phyloP scores from a whole-genome alignment of 2,329 filamentous ascomycete species.

The Claviceps spartinae region DNA sequence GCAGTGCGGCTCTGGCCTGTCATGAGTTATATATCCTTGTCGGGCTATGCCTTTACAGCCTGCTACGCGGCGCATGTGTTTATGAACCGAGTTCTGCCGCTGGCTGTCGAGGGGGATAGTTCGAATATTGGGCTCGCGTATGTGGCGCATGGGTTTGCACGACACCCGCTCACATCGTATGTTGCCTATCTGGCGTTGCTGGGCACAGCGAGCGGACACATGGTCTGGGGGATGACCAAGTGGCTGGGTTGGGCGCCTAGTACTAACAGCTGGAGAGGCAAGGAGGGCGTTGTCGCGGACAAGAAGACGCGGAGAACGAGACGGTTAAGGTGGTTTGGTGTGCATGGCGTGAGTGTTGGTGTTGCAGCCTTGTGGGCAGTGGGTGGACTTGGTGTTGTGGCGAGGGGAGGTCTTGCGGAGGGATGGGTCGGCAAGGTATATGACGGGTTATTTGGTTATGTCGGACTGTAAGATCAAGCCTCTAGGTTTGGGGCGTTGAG shows the following conservation, averaged over 20 bases:
- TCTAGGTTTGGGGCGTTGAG: no score
- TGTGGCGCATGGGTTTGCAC: conserved; percentile 72
- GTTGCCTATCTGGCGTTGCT: conserved; percentile 57
- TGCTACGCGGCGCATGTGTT: conserved; percentile 59
- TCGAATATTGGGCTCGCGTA: conserved; percentile 77
- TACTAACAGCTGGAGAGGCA: conserved; percentile 32
- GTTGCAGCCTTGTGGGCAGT: conserved; percentile 63
- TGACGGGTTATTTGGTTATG: conserved; percentile 44
- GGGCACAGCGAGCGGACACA: conserved; percentile 56
- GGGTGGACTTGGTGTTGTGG: conserved; percentile 68
- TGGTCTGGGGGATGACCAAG: conserved; percentile 73
- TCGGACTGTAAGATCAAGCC: conserved; percentile 14
- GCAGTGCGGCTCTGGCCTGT: conserved; percentile 45
- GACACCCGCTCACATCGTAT: conserved; percentile 53
- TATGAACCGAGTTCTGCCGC: conserved; percentile 63
- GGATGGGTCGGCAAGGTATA: conserved; percentile 76
- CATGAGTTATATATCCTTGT: conserved; percentile 53
- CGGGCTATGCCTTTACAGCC: conserved; percentile 57
- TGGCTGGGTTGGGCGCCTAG: conserved; percentile 58
- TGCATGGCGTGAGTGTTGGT: conserved; percentile 51
- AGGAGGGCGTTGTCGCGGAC: conserved; percentile 30
- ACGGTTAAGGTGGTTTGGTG: conserved; percentile 54
- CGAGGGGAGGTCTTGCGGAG: conserved; percentile 50
- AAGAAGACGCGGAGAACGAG: conserved; percentile 38
- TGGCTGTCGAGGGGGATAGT: conserved; percentile 67